phyloP scores from a whole-genome alignment of 805 yeast genomes.

The Torulaspora indica region DNA sequence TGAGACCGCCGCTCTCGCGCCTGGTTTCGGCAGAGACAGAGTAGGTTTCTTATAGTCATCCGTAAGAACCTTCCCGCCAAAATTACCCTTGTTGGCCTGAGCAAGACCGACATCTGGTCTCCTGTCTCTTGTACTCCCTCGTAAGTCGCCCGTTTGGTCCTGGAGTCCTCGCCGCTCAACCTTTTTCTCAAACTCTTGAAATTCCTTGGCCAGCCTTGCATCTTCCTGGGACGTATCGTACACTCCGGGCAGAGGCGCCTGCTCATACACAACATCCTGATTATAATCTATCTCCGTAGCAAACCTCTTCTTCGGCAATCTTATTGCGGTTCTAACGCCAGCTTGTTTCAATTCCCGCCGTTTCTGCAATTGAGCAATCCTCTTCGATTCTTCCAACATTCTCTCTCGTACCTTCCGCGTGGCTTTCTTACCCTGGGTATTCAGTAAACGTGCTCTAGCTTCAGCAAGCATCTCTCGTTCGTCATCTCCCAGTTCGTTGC shows the following conservation, averaged over 20 bases:
- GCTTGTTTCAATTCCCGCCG: slow-evolving; percentile 79
- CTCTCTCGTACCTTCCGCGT: slow-evolving; percentile 84
- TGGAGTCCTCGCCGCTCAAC: slow-evolving; percentile 46
- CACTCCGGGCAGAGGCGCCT: slow-evolving; percentile 58
- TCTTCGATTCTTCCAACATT: slow-evolving; percentile 68
- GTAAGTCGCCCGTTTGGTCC: slow-evolving; percentile 19
- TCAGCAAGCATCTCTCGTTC: slow-evolving; percentile 92
- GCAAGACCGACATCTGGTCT: background rate
- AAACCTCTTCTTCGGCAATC: slow-evolving; percentile 48
- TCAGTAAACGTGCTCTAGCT: slow-evolving; percentile 85
- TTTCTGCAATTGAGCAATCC: slow-evolving; percentile 72
- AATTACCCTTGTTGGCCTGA: slow-evolving; percentile 10
- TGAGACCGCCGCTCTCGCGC: slow-evolving; percentile 14
- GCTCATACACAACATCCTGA: slow-evolving; percentile 77
- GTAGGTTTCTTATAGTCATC: slow-evolving; percentile 27
- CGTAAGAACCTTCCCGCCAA: slow-evolving; percentile 11
- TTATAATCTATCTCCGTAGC: slow-evolving; percentile 72
- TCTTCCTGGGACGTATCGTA: slow-evolving; percentile 66
- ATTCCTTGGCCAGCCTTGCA: slow-evolving; percentile 37
- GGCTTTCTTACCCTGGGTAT: slow-evolving; percentile 92
- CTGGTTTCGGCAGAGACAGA: slow-evolving; percentile 38
- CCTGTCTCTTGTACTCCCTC: background rate
- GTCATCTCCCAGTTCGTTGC: slow-evolving; percentile 74
- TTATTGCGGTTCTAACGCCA: slow-evolving; percentile 53
- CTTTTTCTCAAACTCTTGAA: slow-evolving; percentile 40